These are phyloP conservation scores for Styphnolobium japonicum DNA, from an alignment of 306 rosid genomes.

Conservation along the genomic window DNA sequence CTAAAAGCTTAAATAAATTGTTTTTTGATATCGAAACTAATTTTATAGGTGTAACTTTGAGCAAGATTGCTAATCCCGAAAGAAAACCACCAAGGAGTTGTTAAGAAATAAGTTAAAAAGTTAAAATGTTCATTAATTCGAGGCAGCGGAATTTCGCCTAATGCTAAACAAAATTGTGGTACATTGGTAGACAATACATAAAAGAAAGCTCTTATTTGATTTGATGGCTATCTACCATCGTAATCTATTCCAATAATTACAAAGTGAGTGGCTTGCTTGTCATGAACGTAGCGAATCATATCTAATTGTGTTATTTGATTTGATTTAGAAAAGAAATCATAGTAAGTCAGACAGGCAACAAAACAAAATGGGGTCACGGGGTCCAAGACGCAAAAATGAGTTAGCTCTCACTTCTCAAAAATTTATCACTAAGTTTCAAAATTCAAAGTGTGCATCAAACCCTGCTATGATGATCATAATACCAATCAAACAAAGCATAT, in stretches of 20 bases:
- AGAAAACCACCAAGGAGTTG: too few species aligned
- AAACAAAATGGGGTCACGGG: neutral
- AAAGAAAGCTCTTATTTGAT: neutral
- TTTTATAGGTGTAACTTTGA: neutral
- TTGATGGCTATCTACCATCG: constrained; percentile 13
- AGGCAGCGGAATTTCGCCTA: neutral
- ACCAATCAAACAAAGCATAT: neutral
- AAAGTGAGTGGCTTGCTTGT: neutral
- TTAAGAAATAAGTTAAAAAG: too few species aligned
- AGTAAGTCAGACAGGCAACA: neutral
- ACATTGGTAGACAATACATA: neutral
- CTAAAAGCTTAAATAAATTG: too few species aligned
- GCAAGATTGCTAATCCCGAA: neutral
- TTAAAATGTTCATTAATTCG: too few species aligned
- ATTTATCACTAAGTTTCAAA: neutral
- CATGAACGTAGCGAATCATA: neutral
- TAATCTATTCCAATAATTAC: neutral
- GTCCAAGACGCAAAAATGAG: neutral
- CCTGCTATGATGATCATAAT: neutral
- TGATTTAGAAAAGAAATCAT: neutral
- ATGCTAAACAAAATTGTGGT: neutral
- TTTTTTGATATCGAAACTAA: too few species aligned
- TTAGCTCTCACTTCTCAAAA: neutral
- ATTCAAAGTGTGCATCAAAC: neutral
- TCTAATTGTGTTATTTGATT: neutral